These are phyloP conservation scores for Echites panduratus DNA, from an alignment of 257 asterid species.

Conservation along the genomic window DNA sequence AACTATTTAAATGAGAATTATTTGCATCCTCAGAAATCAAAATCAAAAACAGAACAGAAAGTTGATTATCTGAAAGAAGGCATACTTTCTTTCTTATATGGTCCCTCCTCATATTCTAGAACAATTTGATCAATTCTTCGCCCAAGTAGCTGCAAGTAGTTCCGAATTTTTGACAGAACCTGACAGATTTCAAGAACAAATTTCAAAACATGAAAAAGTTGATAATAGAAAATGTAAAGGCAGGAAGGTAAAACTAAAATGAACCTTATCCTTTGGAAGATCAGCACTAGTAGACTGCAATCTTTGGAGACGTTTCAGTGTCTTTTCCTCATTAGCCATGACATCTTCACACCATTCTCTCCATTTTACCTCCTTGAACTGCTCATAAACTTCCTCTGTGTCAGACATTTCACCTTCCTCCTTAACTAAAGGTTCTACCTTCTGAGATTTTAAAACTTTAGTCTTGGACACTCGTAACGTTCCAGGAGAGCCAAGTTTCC, in stretches of 20 bases:
- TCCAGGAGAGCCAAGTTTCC: constrained; percentile 50
- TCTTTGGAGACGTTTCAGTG: constrained; percentile 80
- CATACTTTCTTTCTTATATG: constrained; percentile 86
- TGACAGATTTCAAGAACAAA: constrained; percentile 25
- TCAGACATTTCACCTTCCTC: constrained; percentile 99
- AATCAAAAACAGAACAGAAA: neutral
- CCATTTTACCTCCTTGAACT: constrained; percentile 98
- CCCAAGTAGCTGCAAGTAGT: constrained; percentile 92
- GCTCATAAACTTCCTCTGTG: constrained; percentile 86
- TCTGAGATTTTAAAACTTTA: constrained; percentile 59
- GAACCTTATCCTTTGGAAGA: constrained; percentile 86
- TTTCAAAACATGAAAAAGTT: constrained; percentile 6
- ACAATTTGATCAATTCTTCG: constrained; percentile 86
- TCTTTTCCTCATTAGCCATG: constrained; percentile 72
- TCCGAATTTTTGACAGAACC: constrained; percentile 87
- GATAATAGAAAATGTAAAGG: constrained; percentile 9
- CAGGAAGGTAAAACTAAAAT: constrained; percentile 7
- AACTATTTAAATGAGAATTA: neutral
- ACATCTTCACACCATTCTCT: constrained; percentile 99
- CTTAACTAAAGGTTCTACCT: constrained; percentile 74
- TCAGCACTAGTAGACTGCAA: constrained; percentile 88
- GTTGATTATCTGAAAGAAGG: neutral
- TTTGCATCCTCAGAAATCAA: neutral
- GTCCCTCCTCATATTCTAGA: constrained; percentile 61
- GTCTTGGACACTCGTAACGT: constrained; percentile 37